Base-by-base conservation (phyloP, 2,329 filamentous ascomycete genomes). In the Hypoxylon sp. region DNA sequence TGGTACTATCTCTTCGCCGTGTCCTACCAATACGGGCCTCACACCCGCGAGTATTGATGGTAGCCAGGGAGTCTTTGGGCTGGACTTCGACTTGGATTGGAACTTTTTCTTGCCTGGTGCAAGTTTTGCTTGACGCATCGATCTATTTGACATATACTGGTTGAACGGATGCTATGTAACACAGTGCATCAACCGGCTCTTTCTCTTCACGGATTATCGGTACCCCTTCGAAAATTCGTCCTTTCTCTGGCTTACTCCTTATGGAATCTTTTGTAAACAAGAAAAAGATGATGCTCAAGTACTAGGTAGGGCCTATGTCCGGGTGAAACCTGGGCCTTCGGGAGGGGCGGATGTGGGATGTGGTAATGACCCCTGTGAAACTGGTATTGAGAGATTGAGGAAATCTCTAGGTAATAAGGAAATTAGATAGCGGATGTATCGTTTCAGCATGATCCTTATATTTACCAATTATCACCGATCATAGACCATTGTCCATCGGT, bases 71-170 rank as follows among this genome's bases (percentile, higher is more conserved):
- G 67, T 55, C 19, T 75, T 64, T 39, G 76, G 64, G 1, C 50
- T 75, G 22, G 73, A 77, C 33, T 70, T 77, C 6, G 73, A 73
- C 58, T 59, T 76, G 3, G 74, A 78, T 13, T 59, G 74, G 14
- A 74, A 77, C 9, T 75, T 74, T 58, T 74, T 78, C 63, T 70
- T 77, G 31, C 71, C 72, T 1, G 71, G 70, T 59, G 55, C 26
- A 10, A 61, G 33, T 8, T 73, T 72, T 55, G 26, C 61, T 48
- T 74, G 57, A 65, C 24, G 13, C 29, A 46, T 3, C 24, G n/a
- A 19, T 8, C 9, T 33, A 2, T 3, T 44, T 11, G 39, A 10
- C 17, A 22, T 17, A 44, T 11, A 10, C 39, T 44, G 8, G 39
- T 17, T 22, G 17, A 19, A 44, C 22, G 10, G 11, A 19, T 44